phyloP scores from a whole-genome alignment of 2,329 filamentous ascomycete genomes.

The Biscogniauxia sp. region DNA sequence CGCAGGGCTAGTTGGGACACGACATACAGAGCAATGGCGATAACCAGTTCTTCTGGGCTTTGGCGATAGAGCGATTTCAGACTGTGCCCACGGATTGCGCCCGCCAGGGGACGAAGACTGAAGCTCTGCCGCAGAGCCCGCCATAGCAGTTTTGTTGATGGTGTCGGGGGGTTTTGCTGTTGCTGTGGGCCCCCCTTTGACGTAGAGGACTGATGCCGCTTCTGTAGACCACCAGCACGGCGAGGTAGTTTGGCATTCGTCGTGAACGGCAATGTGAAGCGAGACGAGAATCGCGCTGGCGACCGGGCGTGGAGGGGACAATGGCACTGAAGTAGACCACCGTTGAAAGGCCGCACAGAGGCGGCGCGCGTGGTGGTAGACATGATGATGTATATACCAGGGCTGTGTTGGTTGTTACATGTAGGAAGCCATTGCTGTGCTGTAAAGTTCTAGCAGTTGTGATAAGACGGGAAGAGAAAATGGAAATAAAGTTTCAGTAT shows the following conservation, averaged over 20 bases:
- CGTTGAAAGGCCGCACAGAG: constrained; percentile 14
- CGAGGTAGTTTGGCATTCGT: constrained; percentile 5
- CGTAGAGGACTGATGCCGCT: constrained; percentile 25
- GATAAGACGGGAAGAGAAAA: background rate
- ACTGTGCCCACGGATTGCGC: constrained; percentile 38
- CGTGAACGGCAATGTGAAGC: constrained; percentile 4
- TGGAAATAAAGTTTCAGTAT: background rate
- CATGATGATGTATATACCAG: constrained; percentile 19
- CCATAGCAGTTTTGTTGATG: constrained; percentile 25
- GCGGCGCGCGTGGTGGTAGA: constrained; percentile 17
- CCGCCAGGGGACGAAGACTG: constrained; percentile 35
- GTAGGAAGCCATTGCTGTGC: background rate
- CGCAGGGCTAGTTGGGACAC: background rate
- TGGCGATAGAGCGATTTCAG: constrained; percentile 39
- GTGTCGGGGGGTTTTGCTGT: constrained; percentile 24
- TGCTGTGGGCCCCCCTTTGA: constrained; percentile 8
- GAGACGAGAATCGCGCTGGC: background rate
- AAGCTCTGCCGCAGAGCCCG: constrained; percentile 33
- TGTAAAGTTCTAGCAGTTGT: background rate
- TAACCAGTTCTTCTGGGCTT: constrained; percentile 43
- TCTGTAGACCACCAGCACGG: constrained; percentile 21
- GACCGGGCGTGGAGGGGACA: background rate
- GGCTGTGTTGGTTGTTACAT: no score
- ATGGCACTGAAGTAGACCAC: constrained; percentile 6
- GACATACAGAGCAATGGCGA: constrained; percentile 42